Evolutionary conservation across 2,329 filamentous ascomycete genomes (phyloP).

Genomic region (Exophiala phaeomuriformis): DNA sequence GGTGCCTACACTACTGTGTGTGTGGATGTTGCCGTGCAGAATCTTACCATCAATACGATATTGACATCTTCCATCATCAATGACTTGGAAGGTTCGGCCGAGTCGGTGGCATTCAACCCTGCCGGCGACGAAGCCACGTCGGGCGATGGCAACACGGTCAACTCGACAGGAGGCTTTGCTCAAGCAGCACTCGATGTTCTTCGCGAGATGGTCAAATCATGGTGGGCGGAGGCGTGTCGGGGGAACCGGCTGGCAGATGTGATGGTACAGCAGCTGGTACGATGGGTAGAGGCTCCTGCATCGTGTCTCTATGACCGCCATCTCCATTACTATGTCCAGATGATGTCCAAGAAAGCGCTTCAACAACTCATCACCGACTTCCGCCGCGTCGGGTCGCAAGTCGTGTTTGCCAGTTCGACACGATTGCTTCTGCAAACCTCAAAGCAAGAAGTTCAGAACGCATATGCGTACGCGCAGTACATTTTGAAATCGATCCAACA

Average conservation of each 20-base stretch:
- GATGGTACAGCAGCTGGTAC: slow-evolving; percentile 92
- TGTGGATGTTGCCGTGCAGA: slow-evolving; percentile 88
- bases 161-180: slow-evolving; percentile 65
- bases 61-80: slow-evolving; percentile 94
- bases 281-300: slow-evolving; percentile 90
- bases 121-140: slow-evolving; percentile 55
- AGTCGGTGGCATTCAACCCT: slow-evolving; percentile 79
- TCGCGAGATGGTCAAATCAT: slow-evolving; percentile 95
- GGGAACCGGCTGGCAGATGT: slow-evolving; percentile 93
- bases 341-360: slow-evolving; percentile 96
- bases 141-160: slow-evolving; percentile 60
- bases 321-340: slow-evolving; percentile 93
- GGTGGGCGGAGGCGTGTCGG: slow-evolving; percentile 91
- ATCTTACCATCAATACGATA: slow-evolving; percentile 95
- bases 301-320: slow-evolving; percentile 94
- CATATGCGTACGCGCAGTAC: slow-evolving; percentile 94
- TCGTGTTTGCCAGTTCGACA: slow-evolving; percentile 90
- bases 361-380: slow-evolving; percentile 97
- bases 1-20: slow-evolving; percentile 94
- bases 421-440: slow-evolving; percentile 88
- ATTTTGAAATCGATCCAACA: slow-evolving; percentile 95
- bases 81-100: slow-evolving; percentile 74
- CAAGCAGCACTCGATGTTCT: slow-evolving; percentile 83
- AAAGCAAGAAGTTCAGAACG: slow-evolving; percentile 93
- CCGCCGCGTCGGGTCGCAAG: slow-evolving; percentile 84